Conservation (phyloP, 176 grass and related monocot species). For the Eragrostis curvula region DNA sequence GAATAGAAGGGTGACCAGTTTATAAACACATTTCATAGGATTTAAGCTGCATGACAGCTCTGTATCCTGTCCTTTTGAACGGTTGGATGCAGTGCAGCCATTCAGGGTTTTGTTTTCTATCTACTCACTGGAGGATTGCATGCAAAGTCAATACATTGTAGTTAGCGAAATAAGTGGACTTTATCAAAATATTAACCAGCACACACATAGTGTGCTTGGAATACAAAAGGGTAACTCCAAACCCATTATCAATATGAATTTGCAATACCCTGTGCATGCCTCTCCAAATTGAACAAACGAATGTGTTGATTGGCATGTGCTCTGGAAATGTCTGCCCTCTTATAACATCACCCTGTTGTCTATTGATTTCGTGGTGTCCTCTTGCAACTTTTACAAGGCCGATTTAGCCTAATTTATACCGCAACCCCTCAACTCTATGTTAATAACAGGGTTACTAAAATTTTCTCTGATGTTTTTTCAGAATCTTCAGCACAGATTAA, state of each 20-base stretch:
- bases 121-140: conserved; percentile 6
- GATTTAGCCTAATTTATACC: conserved; percentile 1
- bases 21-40: conserved; percentile 2
- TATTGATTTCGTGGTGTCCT: background rate
- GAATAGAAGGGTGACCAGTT: conserved; percentile 8
- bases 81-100: conserved; percentile 16
- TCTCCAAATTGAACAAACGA: background rate
- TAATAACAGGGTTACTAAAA: conserved; percentile 39
- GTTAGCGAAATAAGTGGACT: background rate
- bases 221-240: background rate
- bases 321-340: background rate
- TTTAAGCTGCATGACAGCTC: conserved; percentile 22
- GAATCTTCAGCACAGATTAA: conserved; percentile 92
- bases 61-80: conserved; percentile 23
- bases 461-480: conserved; percentile 39
- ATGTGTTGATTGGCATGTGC: background rate
- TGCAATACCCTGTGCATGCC: background rate
- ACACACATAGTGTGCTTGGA: background rate
- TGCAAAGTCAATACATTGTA: background rate
- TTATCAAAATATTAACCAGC: background rate
- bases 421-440: background rate
- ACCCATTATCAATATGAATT: background rate
- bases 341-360: background rate
- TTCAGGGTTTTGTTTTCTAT: conserved; percentile 11
- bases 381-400: background rate